phyloP scores from a whole-genome alignment of 2,329 filamentous ascomycete species.

The Fusarium decemcellulare region DNA sequence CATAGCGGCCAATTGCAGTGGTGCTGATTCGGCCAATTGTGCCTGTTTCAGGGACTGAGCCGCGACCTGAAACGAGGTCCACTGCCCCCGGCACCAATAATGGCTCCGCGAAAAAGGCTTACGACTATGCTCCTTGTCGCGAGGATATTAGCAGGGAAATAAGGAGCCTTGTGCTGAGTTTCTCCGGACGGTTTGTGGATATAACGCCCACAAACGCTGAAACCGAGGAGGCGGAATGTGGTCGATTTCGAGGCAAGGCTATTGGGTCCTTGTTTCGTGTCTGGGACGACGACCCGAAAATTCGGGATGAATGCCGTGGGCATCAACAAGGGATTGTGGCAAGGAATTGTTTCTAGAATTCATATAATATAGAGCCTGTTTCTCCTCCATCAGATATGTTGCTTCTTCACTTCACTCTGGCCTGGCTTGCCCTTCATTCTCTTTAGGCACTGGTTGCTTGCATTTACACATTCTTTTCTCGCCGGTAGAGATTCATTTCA shows the following conservation, averaged over 20 bases:
- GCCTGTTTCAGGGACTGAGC: conserved; percentile 17
- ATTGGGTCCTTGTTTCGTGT: conserved; percentile 15
- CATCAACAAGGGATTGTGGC: background rate
- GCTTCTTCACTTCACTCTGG: conserved; percentile 17
- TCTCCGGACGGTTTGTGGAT: conserved; percentile 7
- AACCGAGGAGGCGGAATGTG: conserved; percentile 20
- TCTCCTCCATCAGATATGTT: background rate
- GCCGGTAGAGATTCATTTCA: conserved; percentile 13
- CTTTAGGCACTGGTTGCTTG: conserved; percentile 38
- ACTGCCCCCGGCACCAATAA: conserved; percentile 23
- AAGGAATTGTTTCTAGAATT: background rate
- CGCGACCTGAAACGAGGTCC: conserved; percentile 33
- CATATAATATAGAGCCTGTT: conserved; percentile 20
- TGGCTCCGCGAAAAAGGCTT: background rate
- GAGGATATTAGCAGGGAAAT: conserved; percentile 7
- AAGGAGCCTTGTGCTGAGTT: conserved; percentile 16
- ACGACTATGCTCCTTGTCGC: background rate
- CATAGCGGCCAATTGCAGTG: background rate
- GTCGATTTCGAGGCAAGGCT: conserved; percentile 26
- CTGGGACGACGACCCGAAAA: conserved; percentile 24
- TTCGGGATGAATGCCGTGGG: conserved; percentile 24
- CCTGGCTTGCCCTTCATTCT: conserved; percentile 26
- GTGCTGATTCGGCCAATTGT: background rate
- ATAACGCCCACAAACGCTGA: conserved; percentile 19
- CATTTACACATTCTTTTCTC: conserved; percentile 28